Evolutionary conservation across 495 filamentous ascomycete species (phyloP).

Genomic region (Podospora sp.): DNA sequence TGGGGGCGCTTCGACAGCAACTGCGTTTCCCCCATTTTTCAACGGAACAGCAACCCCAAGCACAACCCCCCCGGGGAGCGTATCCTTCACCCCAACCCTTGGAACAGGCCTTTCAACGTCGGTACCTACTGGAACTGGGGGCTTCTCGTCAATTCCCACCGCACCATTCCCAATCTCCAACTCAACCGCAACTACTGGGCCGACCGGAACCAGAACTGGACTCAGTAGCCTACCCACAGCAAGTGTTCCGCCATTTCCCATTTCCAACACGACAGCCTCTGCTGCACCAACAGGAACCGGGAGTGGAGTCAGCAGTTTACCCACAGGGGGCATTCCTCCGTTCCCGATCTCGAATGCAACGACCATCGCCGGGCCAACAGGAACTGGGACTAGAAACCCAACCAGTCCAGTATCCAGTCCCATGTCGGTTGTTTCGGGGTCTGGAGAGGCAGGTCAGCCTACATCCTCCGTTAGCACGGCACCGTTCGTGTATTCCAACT

Average conservation of each 20-base stretch:
- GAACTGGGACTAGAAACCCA: background rate
- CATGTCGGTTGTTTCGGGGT: background rate
- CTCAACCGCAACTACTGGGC: constrained; percentile 11
- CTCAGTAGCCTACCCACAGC: background rate
- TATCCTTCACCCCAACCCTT: background rate
- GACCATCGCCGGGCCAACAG: constrained; percentile 9
- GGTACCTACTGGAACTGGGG: background rate
- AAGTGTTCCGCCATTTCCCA: constrained; percentile 20
- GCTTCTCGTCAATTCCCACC: background rate
- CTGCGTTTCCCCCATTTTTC: background rate
- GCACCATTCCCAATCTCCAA: constrained; percentile 8
- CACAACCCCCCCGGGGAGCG: background rate
- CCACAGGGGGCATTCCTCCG: constrained; percentile 8
- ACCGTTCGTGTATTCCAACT: constrained; percentile 30
- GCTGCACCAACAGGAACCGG: constrained; percentile 19
- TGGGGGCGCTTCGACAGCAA: background rate
- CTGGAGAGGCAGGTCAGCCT: background rate
- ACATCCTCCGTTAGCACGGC: constrained; percentile 3
- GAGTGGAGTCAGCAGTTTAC: background rate
- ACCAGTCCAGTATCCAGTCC: background rate
- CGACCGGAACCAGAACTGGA: constrained; percentile 1
- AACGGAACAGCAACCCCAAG: constrained; percentile 9
- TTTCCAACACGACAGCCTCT: constrained; percentile 19
- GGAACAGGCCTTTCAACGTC: background rate
- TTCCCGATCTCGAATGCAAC: constrained; percentile 22